These are phyloP conservation scores for Yarrowia sp. DNA, from an alignment of 805 yeast species.

Conservation along the genomic window DNA sequence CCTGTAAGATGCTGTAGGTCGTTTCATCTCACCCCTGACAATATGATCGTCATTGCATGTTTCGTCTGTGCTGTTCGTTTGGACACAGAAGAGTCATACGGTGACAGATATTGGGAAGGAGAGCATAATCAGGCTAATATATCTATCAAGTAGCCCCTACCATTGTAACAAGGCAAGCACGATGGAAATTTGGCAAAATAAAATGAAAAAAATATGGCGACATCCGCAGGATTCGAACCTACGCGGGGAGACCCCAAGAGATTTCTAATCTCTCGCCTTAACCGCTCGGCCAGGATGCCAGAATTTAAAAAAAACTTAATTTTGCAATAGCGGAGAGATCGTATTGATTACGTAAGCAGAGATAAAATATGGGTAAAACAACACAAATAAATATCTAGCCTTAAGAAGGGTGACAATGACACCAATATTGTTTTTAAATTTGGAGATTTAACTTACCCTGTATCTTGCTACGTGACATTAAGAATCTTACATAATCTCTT, in stretches of 20 bases:
- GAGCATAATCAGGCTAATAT: too few relatives aligned
- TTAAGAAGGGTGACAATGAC: too few relatives aligned
- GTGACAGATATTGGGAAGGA: too few relatives aligned
- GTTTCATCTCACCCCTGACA: neutral
- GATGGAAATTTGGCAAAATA: neutral
- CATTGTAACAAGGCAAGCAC: too few relatives aligned
- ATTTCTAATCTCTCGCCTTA: conserved; percentile 6
- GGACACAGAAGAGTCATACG: neutral
- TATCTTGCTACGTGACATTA: too few relatives aligned
- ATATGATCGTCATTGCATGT: neutral
- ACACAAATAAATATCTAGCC: too few relatives aligned
- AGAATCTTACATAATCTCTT: too few relatives aligned
- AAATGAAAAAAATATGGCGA: neutral
- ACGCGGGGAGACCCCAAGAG: conserved; percentile 13
- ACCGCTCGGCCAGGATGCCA: conserved; percentile 13
- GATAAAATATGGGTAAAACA: too few relatives aligned
- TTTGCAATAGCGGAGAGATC: neutral
- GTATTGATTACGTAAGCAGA: neutral
- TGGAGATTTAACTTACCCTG: too few relatives aligned
- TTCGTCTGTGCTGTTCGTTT: neutral
- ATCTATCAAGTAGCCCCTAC: too few relatives aligned
- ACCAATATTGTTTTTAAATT: too few relatives aligned
- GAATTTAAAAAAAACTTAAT: neutral
- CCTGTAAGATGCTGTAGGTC: too few relatives aligned
- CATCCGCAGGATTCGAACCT: conserved; percentile 6